phyloP scores from a whole-genome alignment of 352 stramenopile genomes.

The Phytophthora capsici region DNA sequence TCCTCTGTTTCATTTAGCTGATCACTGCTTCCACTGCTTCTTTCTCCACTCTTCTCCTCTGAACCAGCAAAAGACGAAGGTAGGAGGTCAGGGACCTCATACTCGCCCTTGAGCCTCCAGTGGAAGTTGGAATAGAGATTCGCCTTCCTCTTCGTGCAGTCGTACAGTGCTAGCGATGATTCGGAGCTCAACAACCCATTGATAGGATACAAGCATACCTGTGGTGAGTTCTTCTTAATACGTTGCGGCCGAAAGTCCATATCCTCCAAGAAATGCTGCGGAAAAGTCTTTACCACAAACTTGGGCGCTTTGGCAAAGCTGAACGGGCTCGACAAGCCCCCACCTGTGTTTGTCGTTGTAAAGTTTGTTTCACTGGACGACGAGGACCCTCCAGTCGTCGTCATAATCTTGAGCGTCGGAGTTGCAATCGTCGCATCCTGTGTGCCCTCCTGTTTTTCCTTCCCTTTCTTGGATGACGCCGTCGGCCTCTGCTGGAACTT shows the following conservation, averaged over 20 bases:
- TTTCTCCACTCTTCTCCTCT: slow-evolving; percentile 10
- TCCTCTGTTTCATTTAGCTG: slow-evolving; percentile 9
- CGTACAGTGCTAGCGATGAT: slow-evolving; percentile 77
- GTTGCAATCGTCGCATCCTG: background rate
- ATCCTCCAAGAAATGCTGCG: slow-evolving; percentile 86
- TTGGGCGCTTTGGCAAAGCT: slow-evolving; percentile 29
- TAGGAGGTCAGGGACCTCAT: slow-evolving; percentile 64
- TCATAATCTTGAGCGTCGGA: slow-evolving; percentile 34
- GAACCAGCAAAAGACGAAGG: slow-evolving; percentile 12
- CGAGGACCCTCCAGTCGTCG: slow-evolving; percentile 19
- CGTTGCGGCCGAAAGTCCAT: slow-evolving; percentile 85
- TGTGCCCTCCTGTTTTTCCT: slow-evolving; percentile 16
- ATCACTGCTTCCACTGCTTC: slow-evolving; percentile 8
- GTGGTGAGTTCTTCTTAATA: slow-evolving; percentile 78
- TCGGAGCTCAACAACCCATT: slow-evolving; percentile 74
- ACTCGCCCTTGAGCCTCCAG: slow-evolving; percentile 75
- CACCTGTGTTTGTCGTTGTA: slow-evolving; percentile 29
- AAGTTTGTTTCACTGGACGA: slow-evolving; percentile 45
- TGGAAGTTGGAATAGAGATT: slow-evolving; percentile 84
- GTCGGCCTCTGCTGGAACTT: slow-evolving; percentile 55
- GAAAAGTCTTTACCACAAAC: slow-evolving; percentile 86
- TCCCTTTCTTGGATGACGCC: slow-evolving; percentile 19
- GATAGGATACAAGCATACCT: slow-evolving; percentile 75
- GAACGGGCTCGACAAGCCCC: slow-evolving; percentile 25
- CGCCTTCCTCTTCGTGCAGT: slow-evolving; percentile 53